Evolutionary conservation across 2,329 filamentous ascomycete genomes (phyloP).

Genomic region (Arthrobotrys entomopaga): DNA sequence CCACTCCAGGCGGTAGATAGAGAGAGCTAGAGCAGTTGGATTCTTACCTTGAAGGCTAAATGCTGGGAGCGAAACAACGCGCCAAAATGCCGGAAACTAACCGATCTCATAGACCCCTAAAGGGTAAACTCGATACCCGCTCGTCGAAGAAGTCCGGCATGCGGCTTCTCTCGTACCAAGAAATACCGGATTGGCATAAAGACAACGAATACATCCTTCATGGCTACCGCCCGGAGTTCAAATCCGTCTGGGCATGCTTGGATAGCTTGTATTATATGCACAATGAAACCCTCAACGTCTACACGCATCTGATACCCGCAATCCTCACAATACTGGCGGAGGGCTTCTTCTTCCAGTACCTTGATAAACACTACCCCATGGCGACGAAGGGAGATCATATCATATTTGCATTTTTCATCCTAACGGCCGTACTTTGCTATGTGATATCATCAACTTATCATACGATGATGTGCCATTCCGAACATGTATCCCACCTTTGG

Average conservation of each 20-base stretch:
- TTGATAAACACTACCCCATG: slow-evolving; percentile 60
- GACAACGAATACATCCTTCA: slow-evolving; percentile 63
- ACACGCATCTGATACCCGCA: slow-evolving; percentile 65
- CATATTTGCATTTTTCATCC: slow-evolving; percentile 63
- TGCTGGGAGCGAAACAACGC: slow-evolving; percentile 4
- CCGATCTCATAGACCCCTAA: slow-evolving; percentile 8
- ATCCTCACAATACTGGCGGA: slow-evolving; percentile 61
- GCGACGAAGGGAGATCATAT: slow-evolving; percentile 61
- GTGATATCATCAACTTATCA: slow-evolving; percentile 63
- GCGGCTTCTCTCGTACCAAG: slow-evolving; percentile 60
- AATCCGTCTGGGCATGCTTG: slow-evolving; percentile 62
- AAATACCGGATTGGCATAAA: slow-evolving; percentile 64
- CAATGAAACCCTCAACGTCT: slow-evolving; percentile 65
- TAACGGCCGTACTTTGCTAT: slow-evolving; percentile 62
- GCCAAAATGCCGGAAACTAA: slow-evolving; percentile 24
- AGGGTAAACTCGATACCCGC: slow-evolving; percentile 7
- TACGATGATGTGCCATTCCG: slow-evolving; percentile 63
- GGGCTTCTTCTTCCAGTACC: slow-evolving; percentile 57
- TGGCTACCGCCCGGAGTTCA: slow-evolving; percentile 64
- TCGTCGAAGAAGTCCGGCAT: slow-evolving; percentile 15
- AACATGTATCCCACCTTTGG: slow-evolving; percentile 61
- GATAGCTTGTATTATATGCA: slow-evolving; percentile 63
- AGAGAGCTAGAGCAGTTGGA: neutral
- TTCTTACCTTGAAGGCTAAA: neutral
- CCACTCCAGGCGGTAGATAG: too few relatives aligned